phyloP scores from a whole-genome alignment of 768 basidiomycete genomes.

The Russula ochroleuca region DNA sequence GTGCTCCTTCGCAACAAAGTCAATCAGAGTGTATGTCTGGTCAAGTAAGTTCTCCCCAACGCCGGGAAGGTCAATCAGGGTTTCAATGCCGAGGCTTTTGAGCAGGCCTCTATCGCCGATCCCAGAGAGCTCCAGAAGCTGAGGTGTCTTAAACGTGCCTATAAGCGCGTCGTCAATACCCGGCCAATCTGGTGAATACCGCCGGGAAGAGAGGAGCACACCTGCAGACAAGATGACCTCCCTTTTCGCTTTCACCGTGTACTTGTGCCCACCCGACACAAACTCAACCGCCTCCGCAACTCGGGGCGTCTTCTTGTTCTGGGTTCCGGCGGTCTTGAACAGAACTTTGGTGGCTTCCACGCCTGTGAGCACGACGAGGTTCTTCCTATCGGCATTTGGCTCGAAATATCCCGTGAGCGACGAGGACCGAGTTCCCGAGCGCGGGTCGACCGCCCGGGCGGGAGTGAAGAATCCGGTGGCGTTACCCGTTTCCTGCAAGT shows the following conservation, averaged over 20 bases:
- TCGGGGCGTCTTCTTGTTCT: slow-evolving; percentile 12
- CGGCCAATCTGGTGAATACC: neutral
- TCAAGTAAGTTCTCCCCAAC: slow-evolving; percentile 44
- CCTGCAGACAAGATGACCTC: slow-evolving; percentile 41
- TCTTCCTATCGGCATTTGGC: slow-evolving; percentile 21
- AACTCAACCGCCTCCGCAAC: slow-evolving; percentile 38
- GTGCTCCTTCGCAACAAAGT: slow-evolving; percentile 16
- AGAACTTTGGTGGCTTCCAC: slow-evolving; percentile 22
- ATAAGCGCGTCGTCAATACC: slow-evolving; percentile 8
- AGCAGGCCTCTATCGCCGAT: slow-evolving; percentile 40
- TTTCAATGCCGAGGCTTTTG: slow-evolving; percentile 34
- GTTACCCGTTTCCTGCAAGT: slow-evolving; percentile 18
- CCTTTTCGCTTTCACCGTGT: slow-evolving; percentile 37
- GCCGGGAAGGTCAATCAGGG: slow-evolving; percentile 40
- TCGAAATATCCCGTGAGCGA: slow-evolving; percentile 26
- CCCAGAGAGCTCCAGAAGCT: slow-evolving; percentile 30
- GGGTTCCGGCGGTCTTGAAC: slow-evolving; percentile 1
- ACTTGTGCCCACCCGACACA: slow-evolving; percentile 29
- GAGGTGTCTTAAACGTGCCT: slow-evolving; percentile 40
- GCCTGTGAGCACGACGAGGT: slow-evolving; percentile 24
- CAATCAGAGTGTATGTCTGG: slow-evolving; percentile 26
- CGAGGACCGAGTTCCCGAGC: slow-evolving; percentile 25
- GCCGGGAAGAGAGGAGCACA: neutral
- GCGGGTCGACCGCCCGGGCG: slow-evolving; percentile 24
- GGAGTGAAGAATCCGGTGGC: slow-evolving; percentile 26